Evolutionary conservation across 352 stramenopile species (phyloP), one percentile per base, ranked within the genome.

Genomic region (Phytopythium delawarense): DNA sequence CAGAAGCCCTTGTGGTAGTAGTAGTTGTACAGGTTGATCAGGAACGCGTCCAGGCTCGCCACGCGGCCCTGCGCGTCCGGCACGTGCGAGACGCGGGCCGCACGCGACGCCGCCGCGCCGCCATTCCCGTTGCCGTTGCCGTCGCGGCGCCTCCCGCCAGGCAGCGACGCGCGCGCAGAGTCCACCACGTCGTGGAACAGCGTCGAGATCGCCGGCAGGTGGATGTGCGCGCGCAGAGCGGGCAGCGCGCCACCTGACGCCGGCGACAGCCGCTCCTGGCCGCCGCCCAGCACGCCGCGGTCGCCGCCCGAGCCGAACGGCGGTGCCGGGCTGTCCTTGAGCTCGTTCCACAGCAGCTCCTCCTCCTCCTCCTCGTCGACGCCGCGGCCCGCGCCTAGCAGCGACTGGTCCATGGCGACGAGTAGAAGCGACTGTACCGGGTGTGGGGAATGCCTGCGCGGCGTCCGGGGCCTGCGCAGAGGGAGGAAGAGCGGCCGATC

Each of bases 21-120:
- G 78, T 98, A 98, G 57, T 93, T 93, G 85, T 98, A 98, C 71
- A 98, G 73, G 45, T 76, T 88, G 62, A 89, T 94, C 53, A 98
- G 86, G 64, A 98, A 98, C 28, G 77, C 82, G 74, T 98, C 93
- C 37, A 98, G 74, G 69, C 92, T 96, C 37, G 73, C 65, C 35
- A 97, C 83, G 40, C 83, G 76, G 7, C 87, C 87, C 57, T 83
- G 72, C 16, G 76, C 63, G 52, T 96, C 83, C 11, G 87, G 87
- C 0, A 80, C 84, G 51, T 78, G 79, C 2, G 76, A 87, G 7
- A 74, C 61, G 7, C 64, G 66, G 6, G 48, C 57, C 23, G 8
- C 46, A 1, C 23, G 21, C 39, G 16, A 7, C 28, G 34, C 25
- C 18, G 37, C n/a, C 20, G 23, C n/a, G 0, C 53, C 34, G 16